phyloP scores from a whole-genome alignment of 164 flowering plant genomes.

The Dillenia suffruticosa region DNA sequence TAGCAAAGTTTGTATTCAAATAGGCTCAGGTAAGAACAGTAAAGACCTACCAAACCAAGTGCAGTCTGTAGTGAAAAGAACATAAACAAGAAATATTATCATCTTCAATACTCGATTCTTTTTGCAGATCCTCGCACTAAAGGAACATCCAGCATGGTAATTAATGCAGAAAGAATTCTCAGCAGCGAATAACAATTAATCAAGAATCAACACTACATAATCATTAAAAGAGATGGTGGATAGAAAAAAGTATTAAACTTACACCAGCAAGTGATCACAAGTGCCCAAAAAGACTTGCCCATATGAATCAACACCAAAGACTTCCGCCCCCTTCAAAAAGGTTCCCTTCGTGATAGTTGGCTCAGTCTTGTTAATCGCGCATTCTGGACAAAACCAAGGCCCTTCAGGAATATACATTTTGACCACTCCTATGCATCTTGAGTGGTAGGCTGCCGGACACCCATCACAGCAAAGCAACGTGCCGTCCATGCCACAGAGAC shows the following conservation, averaged over 20 bases:
- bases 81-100: too few relatives aligned
- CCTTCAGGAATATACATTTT: constrained; percentile 77
- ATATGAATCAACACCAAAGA: constrained; percentile 75
- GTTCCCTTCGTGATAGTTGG: constrained; percentile 45
- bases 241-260: constrained; percentile 29
- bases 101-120: too few relatives aligned
- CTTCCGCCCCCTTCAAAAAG: constrained; percentile 63
- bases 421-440: constrained; percentile 84
- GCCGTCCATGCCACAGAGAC: constrained; percentile 98
- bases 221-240: background rate
- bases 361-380: constrained; percentile 46
- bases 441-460: constrained; percentile 92
- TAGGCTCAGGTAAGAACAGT: too few relatives aligned
- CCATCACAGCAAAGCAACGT: constrained; percentile 96
- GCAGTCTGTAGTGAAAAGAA: too few relatives aligned
- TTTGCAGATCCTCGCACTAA: too few relatives aligned
- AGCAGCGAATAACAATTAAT: background rate
- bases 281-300: constrained; percentile 76
- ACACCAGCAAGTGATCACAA: constrained; percentile 90
- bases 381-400: constrained; percentile 93
- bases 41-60: too few relatives aligned
- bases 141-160: too few relatives aligned
- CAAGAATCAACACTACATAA: background rate
- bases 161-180: too few relatives aligned
- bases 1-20: too few relatives aligned